Evolutionary conservation across 2,329 filamentous ascomycete species (phyloP), one percentile per base, ranked within the genome.

Genomic region (Madurella mycetomatis): DNA sequence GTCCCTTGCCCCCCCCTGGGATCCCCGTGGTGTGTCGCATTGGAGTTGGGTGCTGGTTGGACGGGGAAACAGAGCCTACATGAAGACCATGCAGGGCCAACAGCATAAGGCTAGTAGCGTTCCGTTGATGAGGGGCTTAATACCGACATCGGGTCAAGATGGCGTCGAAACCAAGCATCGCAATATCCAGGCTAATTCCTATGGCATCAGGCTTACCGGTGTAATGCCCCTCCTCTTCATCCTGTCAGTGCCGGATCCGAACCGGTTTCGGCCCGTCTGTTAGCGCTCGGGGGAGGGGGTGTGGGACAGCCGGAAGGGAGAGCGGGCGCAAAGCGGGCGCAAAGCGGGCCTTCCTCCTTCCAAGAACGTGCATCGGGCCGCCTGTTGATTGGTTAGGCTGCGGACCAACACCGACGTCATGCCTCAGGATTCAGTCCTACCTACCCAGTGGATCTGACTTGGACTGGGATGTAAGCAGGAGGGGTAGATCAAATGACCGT

Each of bases 291-390:
- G 25, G 31, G 31, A 12, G 12, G 39, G 7, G 15, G 18, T 15
- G 25, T 12, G 45, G 45, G 49, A 48, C 47, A 31, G 52, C 30
- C 19, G 47, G 47, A 30, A 31, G 16, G 25, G 25, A 25, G 25
- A n/a, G n/a, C n/a, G n/a, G n/a, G n/a, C n/a, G n/a, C 25, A 25
- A n/a, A n/a, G n/a, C 7, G 25, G 25, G 25, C 25, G 25, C 25
- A 39, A 32, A 40, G 49, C 42, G 37, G 50, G 32, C 46, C 31
- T 5, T 40, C 31, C 46, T 18, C 50, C 37, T 50, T 40, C 54
- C 50, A 32, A 39, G 50, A 56, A 56, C 54, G 54, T 56, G 54
- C 50, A 49, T 39, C 43, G 30, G 47, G 18, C n/a, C n/a, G 13
- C 12, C 7, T 41, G 16, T 18, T 53, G 41, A 49, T 56, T 52